These are phyloP conservation scores for Diaporthe velutina DNA, from an alignment of 2,329 filamentous ascomycete species.

Conservation along the genomic window DNA sequence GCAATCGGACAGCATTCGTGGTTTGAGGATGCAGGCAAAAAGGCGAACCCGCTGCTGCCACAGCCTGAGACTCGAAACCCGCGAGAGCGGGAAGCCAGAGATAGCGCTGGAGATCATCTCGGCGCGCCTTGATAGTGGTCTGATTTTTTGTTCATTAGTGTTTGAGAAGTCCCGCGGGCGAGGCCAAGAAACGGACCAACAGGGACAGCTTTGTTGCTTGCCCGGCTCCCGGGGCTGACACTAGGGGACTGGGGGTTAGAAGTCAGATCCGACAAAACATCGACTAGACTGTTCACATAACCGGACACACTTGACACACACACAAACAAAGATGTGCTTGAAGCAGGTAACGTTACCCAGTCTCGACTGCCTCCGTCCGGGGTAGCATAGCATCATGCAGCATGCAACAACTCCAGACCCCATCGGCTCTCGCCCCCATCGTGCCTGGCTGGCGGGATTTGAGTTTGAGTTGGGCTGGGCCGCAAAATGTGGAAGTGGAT, in stretches of 20 bases:
- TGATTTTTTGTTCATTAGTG: constrained; percentile 43
- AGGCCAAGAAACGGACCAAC: constrained; percentile 23
- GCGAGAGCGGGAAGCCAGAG: constrained; percentile 5
- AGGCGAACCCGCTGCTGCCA: constrained; percentile 4
- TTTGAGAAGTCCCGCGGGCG: constrained; percentile 37
- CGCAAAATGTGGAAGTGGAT: not conserved
- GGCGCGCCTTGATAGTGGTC: constrained; percentile 39
- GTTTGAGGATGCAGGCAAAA: constrained; percentile 18
- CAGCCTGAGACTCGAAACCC: constrained; percentile 20
- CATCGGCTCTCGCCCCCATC: not conserved
- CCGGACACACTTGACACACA: not conserved
- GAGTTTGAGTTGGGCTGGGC: not conserved
- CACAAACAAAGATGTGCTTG: not conserved
- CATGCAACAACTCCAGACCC: not conserved
- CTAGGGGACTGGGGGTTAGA: not conserved
- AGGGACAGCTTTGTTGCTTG: constrained; percentile 10
- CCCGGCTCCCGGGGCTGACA: not conserved
- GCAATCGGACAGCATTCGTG: not conserved
- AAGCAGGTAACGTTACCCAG: constrained; percentile 1
- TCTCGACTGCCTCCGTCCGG: not conserved
- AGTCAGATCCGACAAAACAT: constrained; percentile 11
- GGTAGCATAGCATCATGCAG: constrained; percentile 2
- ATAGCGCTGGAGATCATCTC: constrained; percentile 27
- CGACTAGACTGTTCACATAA: not conserved
- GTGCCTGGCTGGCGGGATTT: not conserved